These are phyloP conservation scores for Rubia tinctorum DNA, from an alignment of 305 asterid species.

Conservation along the genomic window DNA sequence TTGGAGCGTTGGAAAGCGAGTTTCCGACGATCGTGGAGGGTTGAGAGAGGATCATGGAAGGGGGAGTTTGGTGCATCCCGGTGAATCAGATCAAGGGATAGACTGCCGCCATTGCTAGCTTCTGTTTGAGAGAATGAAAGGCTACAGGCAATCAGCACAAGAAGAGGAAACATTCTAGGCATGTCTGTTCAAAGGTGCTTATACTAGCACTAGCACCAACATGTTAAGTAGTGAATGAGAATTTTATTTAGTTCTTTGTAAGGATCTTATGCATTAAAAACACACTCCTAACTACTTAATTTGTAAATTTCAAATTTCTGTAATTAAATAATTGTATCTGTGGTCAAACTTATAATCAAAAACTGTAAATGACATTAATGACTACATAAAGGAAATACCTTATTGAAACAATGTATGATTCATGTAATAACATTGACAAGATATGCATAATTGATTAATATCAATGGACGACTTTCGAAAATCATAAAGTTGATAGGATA, in stretches of 20 bases:
- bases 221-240: neutral
- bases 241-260: neutral
- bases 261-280: neutral
- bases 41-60: slow-evolving; percentile 25
- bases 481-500: too few relatives aligned
- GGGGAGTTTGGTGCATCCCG: slow-evolving; percentile 40
- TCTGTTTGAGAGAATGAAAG: slow-evolving; percentile 19
- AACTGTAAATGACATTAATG: neutral
- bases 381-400: neutral
- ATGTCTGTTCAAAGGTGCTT: neutral
- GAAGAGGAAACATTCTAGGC: slow-evolving; percentile 9
- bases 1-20: slow-evolving; percentile 38
- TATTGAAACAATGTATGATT: neutral
- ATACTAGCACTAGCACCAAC: neutral
- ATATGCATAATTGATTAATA: too few relatives aligned
- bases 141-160: neutral
- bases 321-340: too few relatives aligned
- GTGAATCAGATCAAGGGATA: slow-evolving; percentile 40
- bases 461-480: too few relatives aligned
- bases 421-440: neutral
- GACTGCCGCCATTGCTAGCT: slow-evolving; percentile 21
- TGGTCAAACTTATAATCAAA: neutral
- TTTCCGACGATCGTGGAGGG: slow-evolving; percentile 20
- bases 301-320: neutral
- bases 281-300: neutral